phyloP scores from a whole-genome alignment of 345 rosid species.

The Salix purpurea region DNA sequence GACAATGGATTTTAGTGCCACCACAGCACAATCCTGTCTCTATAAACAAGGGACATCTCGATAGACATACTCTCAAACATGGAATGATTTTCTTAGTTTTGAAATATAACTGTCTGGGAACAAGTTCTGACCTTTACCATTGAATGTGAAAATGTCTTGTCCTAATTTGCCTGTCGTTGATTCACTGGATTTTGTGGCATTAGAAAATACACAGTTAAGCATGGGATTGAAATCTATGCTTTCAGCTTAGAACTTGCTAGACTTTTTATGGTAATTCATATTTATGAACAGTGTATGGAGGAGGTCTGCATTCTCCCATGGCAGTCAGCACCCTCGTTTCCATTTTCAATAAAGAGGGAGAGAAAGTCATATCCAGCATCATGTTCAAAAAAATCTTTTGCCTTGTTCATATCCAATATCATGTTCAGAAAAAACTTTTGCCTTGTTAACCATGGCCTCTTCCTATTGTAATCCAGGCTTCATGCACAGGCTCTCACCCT shows the following conservation, averaged over 20 bases:
- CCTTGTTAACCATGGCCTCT: not conserved
- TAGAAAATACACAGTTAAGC: not conserved
- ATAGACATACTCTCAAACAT: not conserved
- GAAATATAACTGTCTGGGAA: not conserved
- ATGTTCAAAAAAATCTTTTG: no score
- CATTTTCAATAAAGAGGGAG: not conserved
- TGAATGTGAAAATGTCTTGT: not conserved
- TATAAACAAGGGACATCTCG: no score
- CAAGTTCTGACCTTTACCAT: not conserved
- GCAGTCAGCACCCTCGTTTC: no score
- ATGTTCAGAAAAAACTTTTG: no score
- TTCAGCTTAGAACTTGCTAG: not conserved
- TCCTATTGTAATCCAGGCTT: constrained; percentile 43
- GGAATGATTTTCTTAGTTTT: not conserved
- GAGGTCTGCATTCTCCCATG: not conserved
- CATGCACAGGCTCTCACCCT: constrained; percentile 90
- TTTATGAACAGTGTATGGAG: not conserved
- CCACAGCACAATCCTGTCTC: no score
- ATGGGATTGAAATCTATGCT: not conserved
- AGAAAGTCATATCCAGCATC: not conserved
- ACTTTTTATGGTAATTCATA: not conserved
- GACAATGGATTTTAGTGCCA: no score
- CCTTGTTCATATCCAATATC: no score
- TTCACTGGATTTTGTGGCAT: not conserved
- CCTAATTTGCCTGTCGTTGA: not conserved